These are phyloP conservation scores for Venturia effusa DNA, from an alignment of 2,329 filamentous ascomycete genomes.

Conservation along the genomic window DNA sequence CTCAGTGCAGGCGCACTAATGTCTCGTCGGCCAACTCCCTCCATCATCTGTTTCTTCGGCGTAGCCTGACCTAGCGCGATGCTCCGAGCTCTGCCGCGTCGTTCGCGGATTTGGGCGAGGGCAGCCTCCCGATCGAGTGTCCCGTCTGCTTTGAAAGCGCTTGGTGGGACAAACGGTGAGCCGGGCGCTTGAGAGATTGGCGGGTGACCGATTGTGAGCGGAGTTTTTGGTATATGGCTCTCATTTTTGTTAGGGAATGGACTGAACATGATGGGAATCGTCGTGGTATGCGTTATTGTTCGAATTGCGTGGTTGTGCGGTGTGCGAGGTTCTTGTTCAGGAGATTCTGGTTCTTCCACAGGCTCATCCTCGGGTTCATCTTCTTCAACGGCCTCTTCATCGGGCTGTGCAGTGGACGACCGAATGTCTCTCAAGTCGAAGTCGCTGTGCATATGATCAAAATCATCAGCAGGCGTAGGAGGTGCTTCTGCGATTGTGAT, in stretches of 20 bases:
- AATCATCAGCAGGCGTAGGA: slow-evolving; percentile 35
- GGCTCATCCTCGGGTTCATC: background rate
- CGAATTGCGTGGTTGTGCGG: slow-evolving; percentile 24
- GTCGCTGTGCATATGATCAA: slow-evolving; percentile 15
- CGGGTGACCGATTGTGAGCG: slow-evolving; percentile 26
- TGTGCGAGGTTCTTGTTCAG: slow-evolving; percentile 16
- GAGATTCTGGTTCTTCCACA: slow-evolving; percentile 15
- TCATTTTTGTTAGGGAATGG: slow-evolving; percentile 18
- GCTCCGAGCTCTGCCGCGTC: slow-evolving; percentile 59
- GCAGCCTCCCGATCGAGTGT: slow-evolving; percentile 56
- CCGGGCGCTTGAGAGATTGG: slow-evolving; percentile 16
- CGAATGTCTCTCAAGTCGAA: background rate
- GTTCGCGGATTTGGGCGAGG: slow-evolving; percentile 62
- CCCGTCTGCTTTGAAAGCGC: slow-evolving; percentile 24
- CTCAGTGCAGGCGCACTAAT: slow-evolving; percentile 33
- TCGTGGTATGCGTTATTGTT: slow-evolving; percentile 37
- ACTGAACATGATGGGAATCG: slow-evolving; percentile 36
- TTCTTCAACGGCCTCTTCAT: background rate
- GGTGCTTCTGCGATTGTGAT: background rate
- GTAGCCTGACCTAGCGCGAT: slow-evolving; percentile 53
- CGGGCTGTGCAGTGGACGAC: slow-evolving; percentile 1
- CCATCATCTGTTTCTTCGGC: slow-evolving; percentile 47
- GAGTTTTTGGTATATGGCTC: slow-evolving; percentile 16
- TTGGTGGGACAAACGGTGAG: background rate
- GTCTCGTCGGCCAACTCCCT: slow-evolving; percentile 32